Percentiles rank a stretch among this genome's conserved stretches.
These are phyloP conservation scores for Haematococcus lacustris DNA, from an alignment of 139 green algal genomes.

Conservation along the genomic window DNA sequence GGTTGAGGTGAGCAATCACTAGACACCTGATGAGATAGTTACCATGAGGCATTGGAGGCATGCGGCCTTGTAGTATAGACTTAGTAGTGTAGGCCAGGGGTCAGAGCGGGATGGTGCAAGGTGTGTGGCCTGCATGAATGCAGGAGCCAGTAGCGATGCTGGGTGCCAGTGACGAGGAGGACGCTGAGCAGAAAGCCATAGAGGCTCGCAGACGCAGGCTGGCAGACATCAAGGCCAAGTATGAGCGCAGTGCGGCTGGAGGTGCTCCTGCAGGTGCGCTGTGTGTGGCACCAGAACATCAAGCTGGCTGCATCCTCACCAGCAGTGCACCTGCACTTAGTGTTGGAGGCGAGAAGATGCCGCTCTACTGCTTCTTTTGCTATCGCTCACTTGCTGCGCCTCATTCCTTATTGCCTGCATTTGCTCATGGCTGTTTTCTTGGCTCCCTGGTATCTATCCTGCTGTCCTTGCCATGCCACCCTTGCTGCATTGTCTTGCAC, in stretches of 20 bases:
- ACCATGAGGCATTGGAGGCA: too few relatives aligned
- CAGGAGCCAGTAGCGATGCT: too few relatives aligned
- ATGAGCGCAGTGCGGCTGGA: background rate
- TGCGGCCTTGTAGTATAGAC: too few relatives aligned
- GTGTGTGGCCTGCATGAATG: too few relatives aligned
- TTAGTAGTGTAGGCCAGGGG: too few relatives aligned
- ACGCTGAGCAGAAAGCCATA: background rate
- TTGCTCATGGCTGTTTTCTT: too few relatives aligned
- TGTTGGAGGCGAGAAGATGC: background rate
- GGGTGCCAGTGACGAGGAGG: background rate
- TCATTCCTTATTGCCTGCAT: background rate
- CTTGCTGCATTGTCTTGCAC: background rate
- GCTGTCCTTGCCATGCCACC: background rate
- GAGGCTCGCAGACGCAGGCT: background rate
- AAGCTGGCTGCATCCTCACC: background rate
- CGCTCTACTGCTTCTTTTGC: background rate
- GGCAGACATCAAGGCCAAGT: slow-evolving; percentile 8
- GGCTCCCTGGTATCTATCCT: too few relatives aligned
- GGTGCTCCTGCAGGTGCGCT: too few relatives aligned
- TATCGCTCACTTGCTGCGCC: background rate
- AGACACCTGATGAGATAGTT: too few relatives aligned
- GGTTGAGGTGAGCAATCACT: too few relatives aligned
- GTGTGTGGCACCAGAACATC: background rate
- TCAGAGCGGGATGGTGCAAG: too few relatives aligned
- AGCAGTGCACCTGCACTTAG: background rate